Evolutionary conservation across 306 rosid genomes (phyloP).

Genomic region (Quercus aquifolioides): DNA sequence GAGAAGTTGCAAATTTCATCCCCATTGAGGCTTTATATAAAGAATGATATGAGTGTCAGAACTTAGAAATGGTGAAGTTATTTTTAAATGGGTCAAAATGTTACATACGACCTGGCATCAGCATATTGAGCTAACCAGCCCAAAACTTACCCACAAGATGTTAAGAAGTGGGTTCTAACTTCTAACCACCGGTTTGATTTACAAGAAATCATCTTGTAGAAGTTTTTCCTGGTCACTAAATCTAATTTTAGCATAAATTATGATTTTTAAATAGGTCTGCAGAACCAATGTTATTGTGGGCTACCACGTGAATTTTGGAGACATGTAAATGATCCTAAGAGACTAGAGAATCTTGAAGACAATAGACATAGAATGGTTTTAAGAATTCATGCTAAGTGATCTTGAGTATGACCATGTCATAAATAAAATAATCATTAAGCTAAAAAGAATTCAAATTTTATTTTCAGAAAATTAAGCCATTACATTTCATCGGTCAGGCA

Average conservation of each 20-base stretch:
- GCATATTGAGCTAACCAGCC: background rate
- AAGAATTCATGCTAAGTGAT: background rate
- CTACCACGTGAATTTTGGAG: background rate
- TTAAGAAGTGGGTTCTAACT: background rate
- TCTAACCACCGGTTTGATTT: background rate
- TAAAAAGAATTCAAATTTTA: background rate
- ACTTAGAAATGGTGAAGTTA: background rate
- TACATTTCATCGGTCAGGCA: background rate
- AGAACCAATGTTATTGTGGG: background rate
- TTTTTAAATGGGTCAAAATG: background rate
- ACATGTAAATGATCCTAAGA: background rate
- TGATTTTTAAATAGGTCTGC: background rate
- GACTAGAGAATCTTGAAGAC: background rate
- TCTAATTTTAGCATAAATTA: background rate
- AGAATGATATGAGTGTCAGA: background rate
- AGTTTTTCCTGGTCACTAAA: background rate
- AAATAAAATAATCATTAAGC: conserved; percentile 1
- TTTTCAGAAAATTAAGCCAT: background rate
- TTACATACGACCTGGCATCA: background rate
- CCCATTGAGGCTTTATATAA: background rate
- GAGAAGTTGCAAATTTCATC: background rate
- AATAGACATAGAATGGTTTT: background rate
- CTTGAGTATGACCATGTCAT: background rate
- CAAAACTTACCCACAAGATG: background rate
- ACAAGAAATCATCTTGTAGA: background rate